phyloP scores from a whole-genome alignment of 2,329 filamentous ascomycete species.

The Xylaria digitata region DNA sequence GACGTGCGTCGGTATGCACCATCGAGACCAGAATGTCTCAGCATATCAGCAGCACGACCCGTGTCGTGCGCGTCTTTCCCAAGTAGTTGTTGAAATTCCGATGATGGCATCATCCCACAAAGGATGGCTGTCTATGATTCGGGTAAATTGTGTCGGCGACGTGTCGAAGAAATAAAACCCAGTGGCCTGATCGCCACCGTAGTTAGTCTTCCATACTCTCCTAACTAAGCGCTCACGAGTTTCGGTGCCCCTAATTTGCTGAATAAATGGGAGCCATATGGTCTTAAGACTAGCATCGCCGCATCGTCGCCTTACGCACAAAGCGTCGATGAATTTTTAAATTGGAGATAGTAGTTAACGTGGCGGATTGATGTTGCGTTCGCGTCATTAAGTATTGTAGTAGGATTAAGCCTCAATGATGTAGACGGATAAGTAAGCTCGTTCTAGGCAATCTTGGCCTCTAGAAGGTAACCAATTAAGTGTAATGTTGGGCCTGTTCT shows the following conservation, averaged over 20 bases:
- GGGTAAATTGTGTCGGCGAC: slow-evolving; percentile 1
- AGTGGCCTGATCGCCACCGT: not conserved
- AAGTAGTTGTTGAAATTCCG: not conserved
- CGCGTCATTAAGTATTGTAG: too few relatives aligned
- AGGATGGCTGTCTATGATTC: not conserved
- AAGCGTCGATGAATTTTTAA: too few relatives aligned
- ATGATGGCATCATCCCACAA: slow-evolving; percentile 2
- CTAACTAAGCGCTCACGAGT: not conserved
- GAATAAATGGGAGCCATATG: too few relatives aligned
- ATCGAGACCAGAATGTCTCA: slow-evolving; percentile 14
- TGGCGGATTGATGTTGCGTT: too few relatives aligned
- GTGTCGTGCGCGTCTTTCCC: slow-evolving; percentile 5
- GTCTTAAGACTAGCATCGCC: too few relatives aligned
- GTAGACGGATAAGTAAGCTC: too few relatives aligned
- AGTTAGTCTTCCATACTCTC: not conserved
- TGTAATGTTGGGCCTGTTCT: not conserved
- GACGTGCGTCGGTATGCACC: not conserved
- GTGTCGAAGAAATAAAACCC: not conserved
- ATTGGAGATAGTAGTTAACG: too few relatives aligned
- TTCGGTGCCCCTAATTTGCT: not conserved
- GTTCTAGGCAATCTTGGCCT: not conserved
- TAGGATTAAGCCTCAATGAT: too few relatives aligned
- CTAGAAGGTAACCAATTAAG: not conserved
- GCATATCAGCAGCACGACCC: not conserved
- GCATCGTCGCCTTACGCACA: too few relatives aligned